Evolutionary conservation across 805 yeast genomes (phyloP), one percentile per base, ranked within the genome.

Genomic region (Kazachstania africana): DNA sequence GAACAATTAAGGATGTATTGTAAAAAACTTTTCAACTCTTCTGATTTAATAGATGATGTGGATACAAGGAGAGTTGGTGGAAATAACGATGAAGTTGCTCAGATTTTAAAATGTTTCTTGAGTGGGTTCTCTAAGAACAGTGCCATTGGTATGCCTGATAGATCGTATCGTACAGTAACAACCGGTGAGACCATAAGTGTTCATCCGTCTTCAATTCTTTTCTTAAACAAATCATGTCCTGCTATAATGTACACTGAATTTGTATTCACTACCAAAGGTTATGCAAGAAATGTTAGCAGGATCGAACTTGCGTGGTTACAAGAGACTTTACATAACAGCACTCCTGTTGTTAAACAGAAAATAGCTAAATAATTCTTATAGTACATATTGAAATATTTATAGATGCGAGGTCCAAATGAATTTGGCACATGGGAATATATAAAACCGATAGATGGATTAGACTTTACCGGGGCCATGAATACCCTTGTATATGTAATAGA

Each of bases 221-320:
- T 88, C 57, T 39, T 50, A 24, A 95, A 95, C 5, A 70, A 70
- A 41, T 70, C 72, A 42, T 65, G 75, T 27, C 94, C 88, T 42
- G 94, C 93, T 1, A 75, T 91, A 33, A 78, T 91, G 93, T 91
- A 84, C 60, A 75, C 85, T 23, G 98, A 91, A 57, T 87, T 82
- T 51, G 96, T 91, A 12, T 88, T 70, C 53, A 91, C 98, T 1
- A 70, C 87, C 10, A 84, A 84, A 53, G 94, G 95, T 1, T 91
- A 87, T 48, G 97, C 94, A 1, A 66, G 98, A 45, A 78, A 66
- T 39, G 94, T 87, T n/a, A 76, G 85, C 29, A 74, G 78, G 12
- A 68, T 91, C 16, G 81, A 83, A 48, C 58, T 83, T 33, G 70
- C 72, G 12, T 88, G 97, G 97, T 57, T 91, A 29, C 88, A 80